phyloP scores from a whole-genome alignment of 345 rosid genomes.

The Trapa incisa region DNA sequence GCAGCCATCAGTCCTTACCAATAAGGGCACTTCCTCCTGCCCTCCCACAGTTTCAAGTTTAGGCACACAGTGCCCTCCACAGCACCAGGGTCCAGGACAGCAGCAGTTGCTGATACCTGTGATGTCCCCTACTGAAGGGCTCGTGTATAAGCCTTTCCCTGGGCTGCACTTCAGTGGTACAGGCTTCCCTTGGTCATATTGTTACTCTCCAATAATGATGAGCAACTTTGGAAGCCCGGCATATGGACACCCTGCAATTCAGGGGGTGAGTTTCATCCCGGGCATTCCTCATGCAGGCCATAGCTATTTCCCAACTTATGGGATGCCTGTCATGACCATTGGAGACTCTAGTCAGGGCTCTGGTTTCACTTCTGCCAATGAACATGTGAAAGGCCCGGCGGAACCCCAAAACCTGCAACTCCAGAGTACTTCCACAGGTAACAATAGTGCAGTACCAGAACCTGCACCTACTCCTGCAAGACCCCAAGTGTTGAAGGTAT shows the following conservation, averaged over 20 bases:
- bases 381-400: slow-evolving; percentile 33
- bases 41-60: not conserved
- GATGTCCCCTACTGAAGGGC: slow-evolving; percentile 88
- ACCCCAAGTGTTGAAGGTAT: slow-evolving; percentile 24
- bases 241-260: slow-evolving; percentile 28
- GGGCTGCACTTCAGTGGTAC: slow-evolving; percentile 39
- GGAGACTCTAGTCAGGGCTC: slow-evolving; percentile 15
- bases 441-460: not conserved
- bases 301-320: slow-evolving; percentile 56
- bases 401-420: slow-evolving; percentile 28
- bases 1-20: slow-evolving; percentile 22
- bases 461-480: not conserved
- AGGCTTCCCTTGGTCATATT: slow-evolving; percentile 34
- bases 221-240: slow-evolving; percentile 33
- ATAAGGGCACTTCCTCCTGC: slow-evolving; percentile 13
- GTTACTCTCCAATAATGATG: slow-evolving; percentile 26
- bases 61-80: slow-evolving; percentile 23
- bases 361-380: slow-evolving; percentile 20
- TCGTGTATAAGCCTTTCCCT: slow-evolving; percentile 71
- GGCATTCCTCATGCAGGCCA: slow-evolving; percentile 42
- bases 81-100: not conserved
- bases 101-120: slow-evolving; percentile 82
- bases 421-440: slow-evolving; percentile 28
- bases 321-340: slow-evolving; percentile 39
- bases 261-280: slow-evolving; percentile 31